phyloP scores from a whole-genome alignment of 768 basidiomycete species.

The Mycena chlorophos region DNA sequence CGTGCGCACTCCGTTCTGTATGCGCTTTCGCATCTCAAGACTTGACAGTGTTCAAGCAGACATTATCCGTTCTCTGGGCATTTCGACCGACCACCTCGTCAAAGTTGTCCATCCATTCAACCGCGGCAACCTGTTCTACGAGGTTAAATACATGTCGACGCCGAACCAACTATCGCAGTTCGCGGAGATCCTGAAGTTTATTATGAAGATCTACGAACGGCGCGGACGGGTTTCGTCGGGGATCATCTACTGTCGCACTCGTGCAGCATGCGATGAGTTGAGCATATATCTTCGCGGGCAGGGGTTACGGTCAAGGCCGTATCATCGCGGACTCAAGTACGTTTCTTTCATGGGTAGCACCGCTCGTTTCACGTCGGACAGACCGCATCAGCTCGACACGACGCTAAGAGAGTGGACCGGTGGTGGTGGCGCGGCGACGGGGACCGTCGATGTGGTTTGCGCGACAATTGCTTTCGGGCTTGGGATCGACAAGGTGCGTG shows the following conservation, averaged over 20 bases:
- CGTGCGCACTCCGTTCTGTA: slow-evolving; percentile 39
- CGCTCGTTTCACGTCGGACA: slow-evolving; percentile 25
- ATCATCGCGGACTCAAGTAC: slow-evolving; percentile 71
- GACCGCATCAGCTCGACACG: slow-evolving; percentile 51
- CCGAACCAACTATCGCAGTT: slow-evolving; percentile 55
- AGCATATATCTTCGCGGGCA: slow-evolving; percentile 62
- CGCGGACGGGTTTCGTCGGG: slow-evolving; percentile 64
- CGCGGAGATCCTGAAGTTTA: slow-evolving; percentile 66
- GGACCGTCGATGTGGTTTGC: slow-evolving; percentile 60
- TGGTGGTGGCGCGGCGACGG: slow-evolving; percentile 51
- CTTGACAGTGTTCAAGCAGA: slow-evolving; percentile 66
- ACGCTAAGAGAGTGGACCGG: slow-evolving; percentile 61
- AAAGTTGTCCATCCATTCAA: slow-evolving; percentile 80
- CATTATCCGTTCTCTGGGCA: slow-evolving; percentile 65
- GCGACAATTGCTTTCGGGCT: slow-evolving; percentile 85
- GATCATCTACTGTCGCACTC: slow-evolving; percentile 76
- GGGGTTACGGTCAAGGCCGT: slow-evolving; percentile 67
- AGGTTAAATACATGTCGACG: slow-evolving; percentile 66
- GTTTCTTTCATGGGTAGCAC: slow-evolving; percentile 12
- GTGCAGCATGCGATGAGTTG: slow-evolving; percentile 66
- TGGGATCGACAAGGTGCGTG: slow-evolving; percentile 73
- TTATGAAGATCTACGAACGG: slow-evolving; percentile 59
- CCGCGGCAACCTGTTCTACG: slow-evolving; percentile 76
- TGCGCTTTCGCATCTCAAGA: background rate
- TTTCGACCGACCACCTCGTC: slow-evolving; percentile 56